phyloP scores from a whole-genome alignment of 2,329 filamentous ascomycete species.

The Ceratocystis albifundus region DNA sequence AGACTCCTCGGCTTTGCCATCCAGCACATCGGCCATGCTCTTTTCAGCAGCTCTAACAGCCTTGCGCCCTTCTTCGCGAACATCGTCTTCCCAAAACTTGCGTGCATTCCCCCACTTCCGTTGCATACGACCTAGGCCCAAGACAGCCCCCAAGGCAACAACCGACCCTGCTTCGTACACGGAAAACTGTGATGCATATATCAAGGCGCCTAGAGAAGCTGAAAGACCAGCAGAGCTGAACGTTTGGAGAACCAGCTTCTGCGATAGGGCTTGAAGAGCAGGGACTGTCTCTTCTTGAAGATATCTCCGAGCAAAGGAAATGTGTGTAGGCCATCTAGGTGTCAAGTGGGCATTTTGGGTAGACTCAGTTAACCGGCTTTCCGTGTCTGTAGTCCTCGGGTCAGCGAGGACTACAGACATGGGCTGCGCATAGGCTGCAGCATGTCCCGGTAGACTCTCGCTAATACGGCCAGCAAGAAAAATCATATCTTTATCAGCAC shows the following conservation, averaged over 20 bases:
- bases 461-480: constrained; percentile 69
- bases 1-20: constrained; percentile 26
- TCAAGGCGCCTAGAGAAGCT: constrained; percentile 42
- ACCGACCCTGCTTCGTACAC: constrained; percentile 53
- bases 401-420: constrained; percentile 24
- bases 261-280: constrained; percentile 59
- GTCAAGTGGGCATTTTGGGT: background rate
- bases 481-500: constrained; percentile 69
- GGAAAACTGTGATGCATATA: constrained; percentile 46
- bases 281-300: constrained; percentile 57
- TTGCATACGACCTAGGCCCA: constrained; percentile 49
- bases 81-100: constrained; percentile 52
- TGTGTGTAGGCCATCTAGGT: constrained; percentile 59
- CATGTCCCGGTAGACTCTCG: constrained; percentile 32
- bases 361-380: background rate
- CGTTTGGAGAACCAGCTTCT: constrained; percentile 63
- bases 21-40: constrained; percentile 40
- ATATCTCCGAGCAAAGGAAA: constrained; percentile 56
- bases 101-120: constrained; percentile 51
- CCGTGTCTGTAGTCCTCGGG: background rate
- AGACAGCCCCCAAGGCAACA: constrained; percentile 48
- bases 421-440: constrained; percentile 32
- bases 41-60: constrained; percentile 47
- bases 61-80: constrained; percentile 55
- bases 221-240: constrained; percentile 58